These are phyloP conservation scores for Zymoseptoria crescenta DNA, from an alignment of 2,329 filamentous ascomycete species.

Conservation along the genomic window DNA sequence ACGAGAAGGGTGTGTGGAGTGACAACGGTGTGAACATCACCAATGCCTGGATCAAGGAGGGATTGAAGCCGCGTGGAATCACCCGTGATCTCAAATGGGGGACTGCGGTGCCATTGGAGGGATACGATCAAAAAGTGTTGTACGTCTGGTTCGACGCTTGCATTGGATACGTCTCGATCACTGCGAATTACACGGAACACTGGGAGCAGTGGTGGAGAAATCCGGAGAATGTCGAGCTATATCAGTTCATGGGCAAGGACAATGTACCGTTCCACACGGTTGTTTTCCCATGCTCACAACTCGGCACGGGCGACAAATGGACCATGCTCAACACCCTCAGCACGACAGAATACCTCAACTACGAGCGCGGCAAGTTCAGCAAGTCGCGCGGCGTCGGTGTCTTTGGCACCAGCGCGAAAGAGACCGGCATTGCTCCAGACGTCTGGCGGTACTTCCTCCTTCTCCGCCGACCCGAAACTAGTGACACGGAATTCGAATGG, in stretches of 20 bases:
- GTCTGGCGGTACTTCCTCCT: slow-evolving; percentile 94
- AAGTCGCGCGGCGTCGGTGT: slow-evolving; percentile 86
- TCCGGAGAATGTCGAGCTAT: slow-evolving; percentile 77
- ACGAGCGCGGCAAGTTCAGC: slow-evolving; percentile 84
- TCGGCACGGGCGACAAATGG: slow-evolving; percentile 80
- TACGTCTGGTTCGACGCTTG: slow-evolving; percentile 93
- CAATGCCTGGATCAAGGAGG: slow-evolving; percentile 73
- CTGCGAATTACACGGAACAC: slow-evolving; percentile 76
- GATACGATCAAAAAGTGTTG: slow-evolving; percentile 70
- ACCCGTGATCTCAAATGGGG: slow-evolving; percentile 93
- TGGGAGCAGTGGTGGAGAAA: slow-evolving; percentile 96
- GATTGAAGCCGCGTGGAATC: slow-evolving; percentile 78
- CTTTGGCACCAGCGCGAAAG: slow-evolving; percentile 81
- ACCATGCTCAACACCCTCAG: slow-evolving; percentile 83
- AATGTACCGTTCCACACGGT: slow-evolving; percentile 84
- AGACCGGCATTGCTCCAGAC: slow-evolving; percentile 74
- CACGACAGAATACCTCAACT: slow-evolving; percentile 84
- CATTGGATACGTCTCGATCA: slow-evolving; percentile 93
- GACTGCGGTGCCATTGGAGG: slow-evolving; percentile 51
- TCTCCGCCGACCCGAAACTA: slow-evolving; percentile 73
- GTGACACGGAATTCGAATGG: slow-evolving; percentile 89
- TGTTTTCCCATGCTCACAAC: slow-evolving; percentile 80
- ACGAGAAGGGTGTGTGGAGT: slow-evolving; percentile 67
- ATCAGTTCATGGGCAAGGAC: slow-evolving; percentile 94
- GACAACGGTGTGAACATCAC: slow-evolving; percentile 69